phyloP scores from a whole-genome alignment of 2,329 filamentous ascomycete species.

The Fusarium floridanum region DNA sequence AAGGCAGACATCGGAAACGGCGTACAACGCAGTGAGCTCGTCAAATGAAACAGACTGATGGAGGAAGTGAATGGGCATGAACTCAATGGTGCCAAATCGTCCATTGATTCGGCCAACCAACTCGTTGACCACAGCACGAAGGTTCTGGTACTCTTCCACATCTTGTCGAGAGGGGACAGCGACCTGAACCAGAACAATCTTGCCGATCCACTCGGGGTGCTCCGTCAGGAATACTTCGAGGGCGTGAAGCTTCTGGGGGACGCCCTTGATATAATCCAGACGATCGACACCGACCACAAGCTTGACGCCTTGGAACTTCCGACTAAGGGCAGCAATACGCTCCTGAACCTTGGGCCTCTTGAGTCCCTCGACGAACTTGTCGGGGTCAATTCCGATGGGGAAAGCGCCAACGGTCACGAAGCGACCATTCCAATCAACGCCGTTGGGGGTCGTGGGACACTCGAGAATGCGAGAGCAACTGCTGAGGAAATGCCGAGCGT shows the following conservation, averaged over 20 bases:
- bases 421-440: constrained; percentile 89
- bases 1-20: constrained; percentile 90
- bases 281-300: constrained; percentile 97
- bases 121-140: constrained; percentile 95
- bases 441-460: constrained; percentile 87
- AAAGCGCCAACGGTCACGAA: constrained; percentile 94
- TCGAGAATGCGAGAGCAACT: constrained; percentile 93
- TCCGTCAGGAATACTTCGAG: constrained; percentile 97
- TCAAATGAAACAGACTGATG: constrained; percentile 97
- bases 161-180: constrained; percentile 95
- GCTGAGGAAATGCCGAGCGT: constrained; percentile 96
- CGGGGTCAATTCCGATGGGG: constrained; percentile 97
- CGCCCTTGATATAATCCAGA: constrained; percentile 98
- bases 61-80: constrained; percentile 99
- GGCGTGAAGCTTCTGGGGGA: constrained; percentile 96
- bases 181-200: constrained; percentile 95
- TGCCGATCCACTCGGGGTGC: constrained; percentile 97
- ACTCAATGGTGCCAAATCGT: constrained; percentile 95
- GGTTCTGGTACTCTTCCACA: constrained; percentile 97
- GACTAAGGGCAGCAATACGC: constrained; percentile 84
- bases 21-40: constrained; percentile 93
- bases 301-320: constrained; percentile 96
- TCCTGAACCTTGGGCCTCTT: constrained; percentile 88
- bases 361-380: constrained; percentile 92
- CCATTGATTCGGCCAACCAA: constrained; percentile 97